Evolutionary conservation across 345 rosid genomes (phyloP).

Genomic region (Pistacia vera): DNA sequence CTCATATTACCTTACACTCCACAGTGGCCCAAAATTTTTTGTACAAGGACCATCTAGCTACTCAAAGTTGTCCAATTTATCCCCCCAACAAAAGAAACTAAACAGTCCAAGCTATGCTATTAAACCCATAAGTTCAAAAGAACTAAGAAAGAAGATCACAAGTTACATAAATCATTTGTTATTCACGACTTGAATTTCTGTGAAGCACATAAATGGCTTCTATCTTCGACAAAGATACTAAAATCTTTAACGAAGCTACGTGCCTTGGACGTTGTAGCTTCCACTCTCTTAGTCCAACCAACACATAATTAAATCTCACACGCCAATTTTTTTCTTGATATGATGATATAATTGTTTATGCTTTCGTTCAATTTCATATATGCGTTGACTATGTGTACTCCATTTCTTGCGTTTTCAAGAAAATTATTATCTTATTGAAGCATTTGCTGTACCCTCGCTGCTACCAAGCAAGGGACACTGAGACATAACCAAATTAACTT

Average conservation of each 20-base stretch:
- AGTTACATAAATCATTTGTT: neutral
- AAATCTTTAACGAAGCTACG: conserved; percentile 42
- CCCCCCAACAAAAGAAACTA: too few relatives aligned
- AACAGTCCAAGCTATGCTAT: too few relatives aligned
- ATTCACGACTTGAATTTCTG: too few relatives aligned
- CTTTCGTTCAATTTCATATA: neutral
- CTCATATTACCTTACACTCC: too few relatives aligned
- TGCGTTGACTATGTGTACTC: conserved; percentile 12
- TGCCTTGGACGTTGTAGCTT: conserved; percentile 28
- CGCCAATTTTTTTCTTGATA: conserved; percentile 2
- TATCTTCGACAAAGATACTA: conserved; percentile 37
- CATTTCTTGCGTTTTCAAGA: conserved; percentile 6
- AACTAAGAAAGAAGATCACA: neutral
- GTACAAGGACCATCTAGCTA: conserved; percentile 1
- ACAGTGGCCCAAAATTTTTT: neutral
- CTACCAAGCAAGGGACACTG: conserved; percentile 23
- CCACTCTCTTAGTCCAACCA: conserved; percentile 31
- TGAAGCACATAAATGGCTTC: conserved; percentile 20
- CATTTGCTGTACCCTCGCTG: neutral
- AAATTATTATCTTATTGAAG: conserved; percentile 20
- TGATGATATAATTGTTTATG: conserved; percentile 3
- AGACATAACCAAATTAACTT: conserved; percentile 1
- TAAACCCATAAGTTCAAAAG: neutral
- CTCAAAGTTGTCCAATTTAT: too few relatives aligned
- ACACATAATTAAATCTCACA: conserved; percentile 12